A percentile compares a stretch with the other conserved stretches of the same genome.
phyloP scores from a whole-genome alignment of 768 basidiomycete genomes.

The Russula sp. region DNA sequence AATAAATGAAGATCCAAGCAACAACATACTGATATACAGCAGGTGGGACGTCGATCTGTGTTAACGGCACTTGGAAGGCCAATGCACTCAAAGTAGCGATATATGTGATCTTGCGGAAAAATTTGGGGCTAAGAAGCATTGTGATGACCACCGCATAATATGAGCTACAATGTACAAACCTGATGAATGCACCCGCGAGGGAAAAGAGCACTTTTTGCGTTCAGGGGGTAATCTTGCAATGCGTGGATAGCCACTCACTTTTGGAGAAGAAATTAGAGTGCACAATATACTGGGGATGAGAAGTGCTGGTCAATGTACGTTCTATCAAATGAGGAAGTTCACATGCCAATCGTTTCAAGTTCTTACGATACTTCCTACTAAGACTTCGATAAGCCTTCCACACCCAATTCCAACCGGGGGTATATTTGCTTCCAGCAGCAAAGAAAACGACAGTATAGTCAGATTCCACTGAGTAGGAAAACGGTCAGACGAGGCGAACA shows the following conservation, averaged over 20 bases:
- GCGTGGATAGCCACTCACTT: conserved; percentile 45
- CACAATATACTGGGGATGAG: conserved; percentile 62
- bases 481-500: not conserved
- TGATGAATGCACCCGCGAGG: conserved; percentile 82
- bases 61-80: conserved; percentile 73
- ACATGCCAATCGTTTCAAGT: conserved; percentile 75
- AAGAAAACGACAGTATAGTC: conserved; percentile 89
- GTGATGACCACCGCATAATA: not conserved
- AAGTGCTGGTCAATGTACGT: conserved; percentile 20
- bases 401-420: conserved; percentile 85
- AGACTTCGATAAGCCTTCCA: conserved; percentile 86
- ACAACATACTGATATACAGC: conserved; percentile 72
- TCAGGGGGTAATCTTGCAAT: conserved; percentile 16
- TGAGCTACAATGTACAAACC: conserved; percentile 42
- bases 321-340: not conserved
- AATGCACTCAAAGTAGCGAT: conserved; percentile 74
- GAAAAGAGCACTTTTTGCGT: conserved; percentile 73
- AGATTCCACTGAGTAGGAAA: conserved; percentile 63
- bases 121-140: conserved; percentile 64
- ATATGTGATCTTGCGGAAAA: conserved; percentile 82
- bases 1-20: not conserved
- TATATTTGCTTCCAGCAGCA: conserved; percentile 70
- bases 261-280: conserved; percentile 88
- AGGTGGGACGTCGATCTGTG: conserved; percentile 82
- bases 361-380: conserved; percentile 82